phyloP scores from a whole-genome alignment of 805 yeast species.

The Candida saitoana region DNA sequence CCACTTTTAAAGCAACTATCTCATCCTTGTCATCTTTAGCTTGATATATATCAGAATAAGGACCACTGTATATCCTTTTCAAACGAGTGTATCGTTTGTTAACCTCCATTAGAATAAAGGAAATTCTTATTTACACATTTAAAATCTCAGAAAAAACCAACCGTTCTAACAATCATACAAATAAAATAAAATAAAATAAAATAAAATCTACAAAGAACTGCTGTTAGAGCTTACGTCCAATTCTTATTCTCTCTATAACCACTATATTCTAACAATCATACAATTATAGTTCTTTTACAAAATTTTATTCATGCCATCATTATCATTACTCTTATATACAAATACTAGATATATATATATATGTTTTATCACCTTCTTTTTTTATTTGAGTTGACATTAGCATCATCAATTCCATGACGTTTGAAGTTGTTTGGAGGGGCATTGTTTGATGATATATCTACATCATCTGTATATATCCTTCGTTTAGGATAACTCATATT shows the following conservation, averaged over 20 bases:
- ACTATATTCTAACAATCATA: no score
- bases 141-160: no score
- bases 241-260: no score
- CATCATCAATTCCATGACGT: conserved; percentile 19
- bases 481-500: conserved; percentile 77
- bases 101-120: background rate
- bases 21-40: conserved; percentile 14
- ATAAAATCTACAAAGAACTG: no score
- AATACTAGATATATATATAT: no score
- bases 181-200: no score
- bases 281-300: no score
- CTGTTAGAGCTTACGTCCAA: background rate
- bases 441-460: conserved; percentile 53
- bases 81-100: conserved; percentile 15
- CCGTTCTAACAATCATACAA: no score
- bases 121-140: background rate
- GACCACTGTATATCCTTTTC: conserved; percentile 28
- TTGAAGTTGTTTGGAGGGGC: conserved; percentile 16
- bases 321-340: background rate
- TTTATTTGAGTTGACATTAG: conserved; percentile 4
- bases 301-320: background rate
- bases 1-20: conserved; percentile 32
- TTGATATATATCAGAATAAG: conserved; percentile 29
- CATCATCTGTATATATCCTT: conserved; percentile 82
- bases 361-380: no score